Conservation (phyloP, 148 eudicot species). For the Persicaria maculosa region DNA sequence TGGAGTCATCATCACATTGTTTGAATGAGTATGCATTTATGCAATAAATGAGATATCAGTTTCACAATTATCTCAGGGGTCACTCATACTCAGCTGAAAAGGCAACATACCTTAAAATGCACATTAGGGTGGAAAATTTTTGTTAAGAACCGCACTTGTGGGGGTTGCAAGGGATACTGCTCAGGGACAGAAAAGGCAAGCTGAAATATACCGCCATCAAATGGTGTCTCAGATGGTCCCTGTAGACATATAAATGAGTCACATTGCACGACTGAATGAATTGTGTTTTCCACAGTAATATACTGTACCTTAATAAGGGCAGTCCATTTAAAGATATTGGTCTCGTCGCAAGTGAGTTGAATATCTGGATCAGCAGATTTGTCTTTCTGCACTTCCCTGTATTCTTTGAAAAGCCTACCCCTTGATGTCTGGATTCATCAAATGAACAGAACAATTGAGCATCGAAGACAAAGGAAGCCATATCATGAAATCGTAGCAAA, state of each 20-base stretch:
- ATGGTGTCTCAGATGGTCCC: constrained; percentile 98
- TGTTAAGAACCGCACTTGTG: constrained; percentile 94
- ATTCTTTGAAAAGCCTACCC: constrained; percentile 94
- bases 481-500: background rate
- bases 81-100: background rate
- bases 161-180: constrained; percentile 98
- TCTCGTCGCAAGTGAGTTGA: constrained; percentile 55
- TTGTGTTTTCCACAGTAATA: background rate
- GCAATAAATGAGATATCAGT: background rate
- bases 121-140: constrained; percentile 98
- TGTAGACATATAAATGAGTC: constrained; percentile 17
- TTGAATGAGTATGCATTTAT: background rate
- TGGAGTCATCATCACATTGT: background rate
- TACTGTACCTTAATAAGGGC: constrained; percentile 44
- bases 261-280: background rate
- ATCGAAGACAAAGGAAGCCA: background rate
- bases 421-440: constrained; percentile 59
- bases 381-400: constrained; percentile 87
- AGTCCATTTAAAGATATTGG: constrained; percentile 67
- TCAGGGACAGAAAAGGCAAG: constrained; percentile 96
- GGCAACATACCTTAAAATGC: constrained; percentile 73
- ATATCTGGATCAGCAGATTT: constrained; percentile 95
- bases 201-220: constrained; percentile 94
- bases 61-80: background rate
- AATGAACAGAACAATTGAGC: background rate